Conservation (phyloP, 1,139 yeast genomes). For the Hanseniaspora gamundiae region DNA sequence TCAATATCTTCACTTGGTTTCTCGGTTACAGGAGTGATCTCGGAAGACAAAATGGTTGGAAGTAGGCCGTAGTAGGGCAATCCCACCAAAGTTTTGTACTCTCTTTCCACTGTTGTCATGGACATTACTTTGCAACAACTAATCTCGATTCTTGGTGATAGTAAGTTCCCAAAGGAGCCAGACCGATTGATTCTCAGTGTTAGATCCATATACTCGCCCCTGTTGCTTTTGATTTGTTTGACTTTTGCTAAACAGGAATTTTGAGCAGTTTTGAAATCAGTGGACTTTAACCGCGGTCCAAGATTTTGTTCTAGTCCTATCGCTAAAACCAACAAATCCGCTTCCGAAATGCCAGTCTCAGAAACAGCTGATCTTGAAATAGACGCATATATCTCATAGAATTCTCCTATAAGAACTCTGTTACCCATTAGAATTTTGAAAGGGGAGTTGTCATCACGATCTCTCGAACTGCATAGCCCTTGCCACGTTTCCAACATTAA, state of each 20-base stretch:
- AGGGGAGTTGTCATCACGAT: constrained; percentile 50
- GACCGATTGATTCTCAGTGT: constrained; percentile 52
- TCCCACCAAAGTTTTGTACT: constrained; percentile 72
- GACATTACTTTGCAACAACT: constrained; percentile 67
- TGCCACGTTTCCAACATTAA: constrained; percentile 91
- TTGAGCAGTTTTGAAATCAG: constrained; percentile 20
- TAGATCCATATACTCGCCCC: constrained; percentile 56
- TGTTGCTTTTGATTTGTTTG: constrained; percentile 53
- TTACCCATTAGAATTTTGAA: constrained; percentile 65
- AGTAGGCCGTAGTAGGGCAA: constrained; percentile 68
- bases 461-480: constrained; percentile 62
- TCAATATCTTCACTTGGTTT: constrained; percentile 26
- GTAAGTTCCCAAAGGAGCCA: constrained; percentile 29
- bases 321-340: constrained; percentile 48
- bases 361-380: constrained; percentile 40
- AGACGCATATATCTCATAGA: constrained; percentile 81
- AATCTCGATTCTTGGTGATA: constrained; percentile 54
- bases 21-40: constrained; percentile 36
- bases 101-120: constrained; percentile 89
- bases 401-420: constrained; percentile 72
- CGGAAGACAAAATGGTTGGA: constrained; percentile 51
- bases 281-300: constrained; percentile 13
- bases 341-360: constrained; percentile 51
- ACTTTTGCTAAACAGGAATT: constrained; percentile 64
- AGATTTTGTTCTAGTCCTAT: constrained; percentile 6